Evolutionary conservation across 2,329 filamentous ascomycete species (phyloP).

Genomic region (Stagonosporopsis tanaceti): DNA sequence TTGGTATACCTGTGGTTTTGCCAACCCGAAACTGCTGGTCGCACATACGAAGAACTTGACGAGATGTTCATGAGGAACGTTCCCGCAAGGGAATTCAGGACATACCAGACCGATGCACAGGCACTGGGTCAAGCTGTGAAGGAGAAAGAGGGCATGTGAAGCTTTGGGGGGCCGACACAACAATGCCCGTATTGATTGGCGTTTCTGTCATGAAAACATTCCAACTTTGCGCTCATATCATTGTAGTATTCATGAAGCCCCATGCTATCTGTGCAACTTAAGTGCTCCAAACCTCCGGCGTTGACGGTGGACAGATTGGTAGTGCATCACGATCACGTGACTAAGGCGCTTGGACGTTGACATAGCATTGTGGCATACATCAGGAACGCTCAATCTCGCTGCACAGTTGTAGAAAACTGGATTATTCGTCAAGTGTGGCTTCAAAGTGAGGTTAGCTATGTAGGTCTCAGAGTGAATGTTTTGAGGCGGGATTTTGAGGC

Average conservation of each 20-base stretch:
- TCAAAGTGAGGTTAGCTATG: too few relatives aligned
- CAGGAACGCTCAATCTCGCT: too few relatives aligned
- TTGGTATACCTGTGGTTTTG: conserved; percentile 80
- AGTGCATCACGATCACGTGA: too few relatives aligned
- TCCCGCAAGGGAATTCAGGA: conserved; percentile 30
- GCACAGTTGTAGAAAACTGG: too few relatives aligned
- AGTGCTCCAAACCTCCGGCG: background rate
- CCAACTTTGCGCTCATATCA: background rate
- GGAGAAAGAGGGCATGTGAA: conserved; percentile 22
- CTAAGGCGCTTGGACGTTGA: too few relatives aligned
- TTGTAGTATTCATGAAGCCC: too few relatives aligned
- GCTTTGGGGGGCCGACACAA: background rate
- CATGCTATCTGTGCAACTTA: background rate
- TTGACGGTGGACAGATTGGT: background rate
- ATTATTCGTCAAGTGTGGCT: too few relatives aligned
- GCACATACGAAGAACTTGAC: conserved; percentile 84
- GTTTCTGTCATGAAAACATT: background rate
- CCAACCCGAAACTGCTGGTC: conserved; percentile 77
- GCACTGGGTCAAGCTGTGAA: conserved; percentile 13
- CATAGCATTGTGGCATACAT: too few relatives aligned
- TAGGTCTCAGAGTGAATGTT: too few relatives aligned
- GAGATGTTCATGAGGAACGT: conserved; percentile 71
- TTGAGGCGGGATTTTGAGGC: too few relatives aligned
- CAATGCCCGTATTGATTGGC: background rate
- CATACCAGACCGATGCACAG: conserved; percentile 25